Base-by-base conservation (phyloP, 768 basidiomycete genomes). In the Goffeauzyma gilvescens region DNA sequence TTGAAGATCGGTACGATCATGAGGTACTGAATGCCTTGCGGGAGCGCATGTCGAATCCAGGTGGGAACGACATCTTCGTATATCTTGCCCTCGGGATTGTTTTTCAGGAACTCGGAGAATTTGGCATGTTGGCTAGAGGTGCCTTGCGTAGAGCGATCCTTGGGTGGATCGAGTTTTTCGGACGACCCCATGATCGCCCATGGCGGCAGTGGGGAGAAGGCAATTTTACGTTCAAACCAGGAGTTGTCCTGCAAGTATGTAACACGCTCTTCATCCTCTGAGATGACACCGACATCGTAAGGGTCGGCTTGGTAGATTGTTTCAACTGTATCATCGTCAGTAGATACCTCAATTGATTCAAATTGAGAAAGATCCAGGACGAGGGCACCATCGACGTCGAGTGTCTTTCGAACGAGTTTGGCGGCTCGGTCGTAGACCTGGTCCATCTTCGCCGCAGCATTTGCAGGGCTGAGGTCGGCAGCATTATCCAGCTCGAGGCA, bases 361-460 rank as follows among this genome's bases (percentile, higher is more conserved):
- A 81, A 83, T 49, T 85, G 81, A 15, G 82, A 81, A 30, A 93
- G 78, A 60, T 95, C 87, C 71, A 93, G 76, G 38, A 95, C 80
- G 45, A 87, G 69, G 31, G 85, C 83, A 25, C 84, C 85, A 60
- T 90, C 85, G 8, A 90, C 79, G 57, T 89, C 87, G 30, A 95
- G 71, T 0, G 87, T 90, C 34, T 79, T 74, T 62, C 80, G 76
- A 46, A 95, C 81, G 31, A 95, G 74, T 53, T 78, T 78, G 26
- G 84, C 82, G 0, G 87, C 87, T n/a, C 76, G 76, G 48, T 81
- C 76, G 54, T 90, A 95, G 8, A 95, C 78, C 48, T 73, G 75
- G 55, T 87, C 82, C 85, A 93, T 90, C 66, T 71, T 67, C 6
- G 60, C 62, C 47, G 51, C 63, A 14, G 56, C 47, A 47, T 50